A percentile compares a stretch with the other conserved stretches of the same genome.
Conservation (phyloP, 2,329 filamentous ascomycete genomes). For the Arthrobotrys sinensis region DNA sequence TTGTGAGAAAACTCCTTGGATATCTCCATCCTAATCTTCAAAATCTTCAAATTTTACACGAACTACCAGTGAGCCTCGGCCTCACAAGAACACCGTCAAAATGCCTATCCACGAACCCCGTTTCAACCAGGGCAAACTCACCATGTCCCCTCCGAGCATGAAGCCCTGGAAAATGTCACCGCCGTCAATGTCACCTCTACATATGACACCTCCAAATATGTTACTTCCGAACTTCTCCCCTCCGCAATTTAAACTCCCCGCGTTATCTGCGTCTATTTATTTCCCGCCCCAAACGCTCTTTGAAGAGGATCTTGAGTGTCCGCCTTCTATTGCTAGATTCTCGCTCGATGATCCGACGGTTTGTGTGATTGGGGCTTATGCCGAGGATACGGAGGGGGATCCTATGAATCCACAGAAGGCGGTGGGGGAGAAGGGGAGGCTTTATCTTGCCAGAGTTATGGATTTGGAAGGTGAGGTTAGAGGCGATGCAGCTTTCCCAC, state of each 20-base stretch:
- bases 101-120: constrained; percentile 60
- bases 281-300: constrained; percentile 61
- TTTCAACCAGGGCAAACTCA: constrained; percentile 62
- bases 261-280: constrained; percentile 60
- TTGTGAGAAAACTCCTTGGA: no score
- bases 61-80: neutral
- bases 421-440: constrained; percentile 30
- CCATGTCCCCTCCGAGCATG: constrained; percentile 63
- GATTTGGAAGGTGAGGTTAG: constrained; percentile 61
- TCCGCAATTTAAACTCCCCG: constrained; percentile 61
- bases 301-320: constrained; percentile 55
- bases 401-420: constrained; percentile 58
- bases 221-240: constrained; percentile 61
- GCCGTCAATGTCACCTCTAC: constrained; percentile 61
- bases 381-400: constrained; percentile 42
- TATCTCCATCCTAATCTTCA: no score
- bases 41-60: no score
- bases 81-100: constrained; percentile 28
- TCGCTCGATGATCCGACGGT: constrained; percentile 59
- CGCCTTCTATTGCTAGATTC: constrained; percentile 60
- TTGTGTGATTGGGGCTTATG: constrained; percentile 60
- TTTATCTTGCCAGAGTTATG: constrained; percentile 57
- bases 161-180: constrained; percentile 63
- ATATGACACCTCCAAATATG: constrained; percentile 63
- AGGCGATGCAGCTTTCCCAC: constrained; percentile 60